Conservation (phyloP, 305 asterid genomes). For the Plantago rigida region DNA sequence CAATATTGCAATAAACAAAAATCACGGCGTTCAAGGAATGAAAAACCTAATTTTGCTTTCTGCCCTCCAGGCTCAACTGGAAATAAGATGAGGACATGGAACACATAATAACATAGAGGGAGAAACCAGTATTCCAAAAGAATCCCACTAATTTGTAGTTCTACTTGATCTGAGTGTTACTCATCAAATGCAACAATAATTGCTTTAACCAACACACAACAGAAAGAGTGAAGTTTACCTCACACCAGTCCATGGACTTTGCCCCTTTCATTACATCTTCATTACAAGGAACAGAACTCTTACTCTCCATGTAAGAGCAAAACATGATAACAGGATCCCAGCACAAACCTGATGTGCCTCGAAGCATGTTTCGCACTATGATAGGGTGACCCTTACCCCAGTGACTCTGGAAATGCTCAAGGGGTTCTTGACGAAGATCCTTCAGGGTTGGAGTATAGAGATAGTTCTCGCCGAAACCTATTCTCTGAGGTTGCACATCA, state of each 20-base stretch:
- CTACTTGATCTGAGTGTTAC: no score
- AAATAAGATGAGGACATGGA: conserved; percentile 10
- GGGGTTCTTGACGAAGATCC: conserved; percentile 55
- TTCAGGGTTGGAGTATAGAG: conserved; percentile 57
- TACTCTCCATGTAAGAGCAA: conserved; percentile 61
- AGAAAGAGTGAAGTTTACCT: conserved; percentile 42
- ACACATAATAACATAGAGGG: neutral
- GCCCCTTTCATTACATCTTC: conserved; percentile 35
- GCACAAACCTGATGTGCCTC: conserved; percentile 37
- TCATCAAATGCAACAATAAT: conserved; percentile 16
- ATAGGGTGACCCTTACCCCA: conserved; percentile 91
- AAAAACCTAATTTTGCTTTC: neutral
- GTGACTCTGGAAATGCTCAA: conserved; percentile 78
- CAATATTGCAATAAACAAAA: conserved; percentile 4
- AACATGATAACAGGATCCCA: conserved; percentile 94
- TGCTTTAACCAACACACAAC: neutral
- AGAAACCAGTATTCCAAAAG: neutral
- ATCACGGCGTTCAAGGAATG: conserved; percentile 5
- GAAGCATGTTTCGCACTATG: conserved; percentile 63
- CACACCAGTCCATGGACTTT: conserved; percentile 82
- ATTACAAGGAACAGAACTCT: conserved; percentile 39
- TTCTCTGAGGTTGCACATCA: conserved; percentile 31
- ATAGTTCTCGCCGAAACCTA: conserved; percentile 44
- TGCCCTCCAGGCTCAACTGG: neutral
- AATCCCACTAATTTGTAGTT: no score